Percentiles rank a stretch among this genome's conserved stretches.
phyloP scores from a whole-genome alignment of 331 rosid genomes.

The Pyrus hybrid region DNA sequence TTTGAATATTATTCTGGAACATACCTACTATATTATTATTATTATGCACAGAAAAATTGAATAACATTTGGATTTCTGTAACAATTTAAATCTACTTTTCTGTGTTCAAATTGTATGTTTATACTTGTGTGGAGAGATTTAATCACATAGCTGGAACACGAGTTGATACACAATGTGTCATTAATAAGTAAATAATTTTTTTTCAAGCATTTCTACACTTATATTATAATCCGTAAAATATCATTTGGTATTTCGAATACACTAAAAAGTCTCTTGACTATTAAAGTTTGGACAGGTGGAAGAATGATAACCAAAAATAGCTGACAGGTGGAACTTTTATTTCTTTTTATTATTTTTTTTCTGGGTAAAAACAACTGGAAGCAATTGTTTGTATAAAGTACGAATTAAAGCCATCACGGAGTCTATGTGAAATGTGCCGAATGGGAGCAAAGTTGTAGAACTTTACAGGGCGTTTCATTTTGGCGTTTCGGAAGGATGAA shows the following conservation, averaged over 20 bases:
- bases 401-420: neutral
- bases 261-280: rapidly evolving
- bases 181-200: too few relatives aligned
- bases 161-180: too few relatives aligned
- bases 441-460: neutral
- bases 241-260: too few relatives aligned
- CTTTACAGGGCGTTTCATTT: neutral
- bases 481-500: neutral
- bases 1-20: neutral
- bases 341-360: too few relatives aligned
- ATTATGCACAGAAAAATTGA: neutral
- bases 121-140: too few relatives aligned
- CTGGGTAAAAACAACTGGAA: neutral
- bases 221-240: too few relatives aligned
- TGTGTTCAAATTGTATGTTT: neutral
- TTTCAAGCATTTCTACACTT: too few relatives aligned
- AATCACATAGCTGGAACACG: too few relatives aligned
- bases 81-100: neutral
- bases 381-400: neutral
- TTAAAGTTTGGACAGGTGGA: neutral
- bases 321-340: neutral
- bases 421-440: neutral
- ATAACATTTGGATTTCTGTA: neutral
- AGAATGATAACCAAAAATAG: neutral
- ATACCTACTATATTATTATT: neutral